Evolutionary conservation across 2,329 filamentous ascomycete species (phyloP).

Genomic region (Dothidotthia symphoricarpi): DNA sequence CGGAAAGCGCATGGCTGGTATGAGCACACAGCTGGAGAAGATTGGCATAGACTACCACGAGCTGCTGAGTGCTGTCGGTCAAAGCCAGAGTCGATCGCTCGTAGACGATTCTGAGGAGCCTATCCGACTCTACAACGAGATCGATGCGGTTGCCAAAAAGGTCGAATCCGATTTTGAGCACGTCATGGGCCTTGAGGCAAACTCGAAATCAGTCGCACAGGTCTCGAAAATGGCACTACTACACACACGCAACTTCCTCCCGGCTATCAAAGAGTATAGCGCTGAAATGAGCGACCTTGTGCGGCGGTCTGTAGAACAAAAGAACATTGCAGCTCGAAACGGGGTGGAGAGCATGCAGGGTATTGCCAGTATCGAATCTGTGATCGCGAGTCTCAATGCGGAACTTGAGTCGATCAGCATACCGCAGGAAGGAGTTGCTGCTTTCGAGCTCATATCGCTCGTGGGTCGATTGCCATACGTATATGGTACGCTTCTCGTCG

Average conservation of each 20-base stretch:
- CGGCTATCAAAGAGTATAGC: constrained; percentile 58
- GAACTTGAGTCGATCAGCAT: constrained; percentile 71
- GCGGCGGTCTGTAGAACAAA: constrained; percentile 56
- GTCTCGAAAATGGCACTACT: constrained; percentile 63
- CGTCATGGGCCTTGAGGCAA: constrained; percentile 65
- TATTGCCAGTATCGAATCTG: constrained; percentile 75
- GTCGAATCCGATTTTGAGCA: constrained; percentile 83
- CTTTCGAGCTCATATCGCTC: constrained; percentile 75
- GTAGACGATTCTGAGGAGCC: constrained; percentile 63
- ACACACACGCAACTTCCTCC: constrained; percentile 63
- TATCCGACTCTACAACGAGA: constrained; percentile 72
- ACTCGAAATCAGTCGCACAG: constrained; percentile 61
- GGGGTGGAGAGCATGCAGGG: constrained; percentile 74
- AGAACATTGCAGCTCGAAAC: constrained; percentile 65
- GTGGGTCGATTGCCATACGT: constrained; percentile 82
- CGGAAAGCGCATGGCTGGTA: constrained; percentile 52
- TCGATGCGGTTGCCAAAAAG: constrained; percentile 81
- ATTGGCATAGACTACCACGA: constrained; percentile 47
- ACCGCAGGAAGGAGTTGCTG: constrained; percentile 71
- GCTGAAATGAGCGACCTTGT: constrained; percentile 57
- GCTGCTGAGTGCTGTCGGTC: constrained; percentile 45
- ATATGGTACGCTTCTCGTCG: constrained; percentile 84
- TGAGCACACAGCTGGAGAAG: constrained; percentile 45
- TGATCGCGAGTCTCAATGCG: constrained; percentile 68
- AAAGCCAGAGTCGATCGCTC: constrained; percentile 53